Conservation (phyloP, 2,329 filamentous ascomycete genomes). For the Xylaria multiplex region DNA sequence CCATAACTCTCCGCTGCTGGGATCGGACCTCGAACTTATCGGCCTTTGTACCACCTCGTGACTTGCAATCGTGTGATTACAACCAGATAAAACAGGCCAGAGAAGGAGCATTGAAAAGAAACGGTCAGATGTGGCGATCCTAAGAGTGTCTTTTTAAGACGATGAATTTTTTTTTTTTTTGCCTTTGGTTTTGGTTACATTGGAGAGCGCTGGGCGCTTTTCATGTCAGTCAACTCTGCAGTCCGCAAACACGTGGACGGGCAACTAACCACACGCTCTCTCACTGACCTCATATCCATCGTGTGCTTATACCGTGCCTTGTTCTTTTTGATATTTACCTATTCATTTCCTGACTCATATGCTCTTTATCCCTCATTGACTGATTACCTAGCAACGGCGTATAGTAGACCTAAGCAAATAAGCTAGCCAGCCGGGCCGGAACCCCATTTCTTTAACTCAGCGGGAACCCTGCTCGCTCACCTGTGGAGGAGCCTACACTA, state of each 20-base stretch:
- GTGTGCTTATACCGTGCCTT: not conserved
- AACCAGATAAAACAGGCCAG: not conserved
- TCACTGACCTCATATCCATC: not conserved
- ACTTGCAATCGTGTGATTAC: conserved; percentile 24
- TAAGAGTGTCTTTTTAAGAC: not conserved
- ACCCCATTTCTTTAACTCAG: not conserved
- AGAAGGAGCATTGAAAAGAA: conserved; percentile 2
- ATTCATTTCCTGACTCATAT: not conserved
- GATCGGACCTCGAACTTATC: conserved; percentile 29
- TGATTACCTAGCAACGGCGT: not conserved
- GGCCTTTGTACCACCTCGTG: conserved; percentile 25
- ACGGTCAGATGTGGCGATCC: conserved; percentile 24
- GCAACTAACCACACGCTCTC: not conserved
- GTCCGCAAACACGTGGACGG: not conserved
- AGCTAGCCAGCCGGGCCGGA: no score
- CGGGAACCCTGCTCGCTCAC: not conserved
- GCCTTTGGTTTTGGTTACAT: no score
- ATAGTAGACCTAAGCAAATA: no score
- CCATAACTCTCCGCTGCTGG: conserved; percentile 18
- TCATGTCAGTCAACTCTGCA: conserved; percentile 1
- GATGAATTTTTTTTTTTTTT: not conserved
- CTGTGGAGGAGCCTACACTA: not conserved
- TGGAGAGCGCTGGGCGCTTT: no score
- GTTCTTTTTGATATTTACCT: not conserved
- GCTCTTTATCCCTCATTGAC: not conserved